These are phyloP conservation scores for Vickermania ingenoplastis DNA, from an alignment of 208 protist genomes.

Conservation along the genomic window DNA sequence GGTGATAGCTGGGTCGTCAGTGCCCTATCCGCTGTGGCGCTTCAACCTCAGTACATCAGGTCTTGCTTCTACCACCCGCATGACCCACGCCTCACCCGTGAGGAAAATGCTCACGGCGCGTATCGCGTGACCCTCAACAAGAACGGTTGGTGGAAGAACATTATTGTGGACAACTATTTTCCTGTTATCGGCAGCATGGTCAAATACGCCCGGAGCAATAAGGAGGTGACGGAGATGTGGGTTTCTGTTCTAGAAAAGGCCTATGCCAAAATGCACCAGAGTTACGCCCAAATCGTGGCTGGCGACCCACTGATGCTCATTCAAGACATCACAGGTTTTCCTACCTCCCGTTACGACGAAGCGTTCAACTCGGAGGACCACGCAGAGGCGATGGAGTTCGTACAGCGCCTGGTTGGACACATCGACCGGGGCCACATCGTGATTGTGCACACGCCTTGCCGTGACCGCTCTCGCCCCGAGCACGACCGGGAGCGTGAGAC, in stretches of 20 bases:
- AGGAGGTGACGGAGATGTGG: slow-evolving; percentile 74
- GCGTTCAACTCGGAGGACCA: slow-evolving; percentile 13
- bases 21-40: slow-evolving; percentile 47
- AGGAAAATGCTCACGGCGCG: slow-evolving; percentile 22
- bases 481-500: slow-evolving; percentile 22
- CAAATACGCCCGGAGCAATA: slow-evolving; percentile 49
- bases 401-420: slow-evolving; percentile 33
- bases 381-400: slow-evolving; percentile 39
- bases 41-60: slow-evolving; percentile 54
- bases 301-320: slow-evolving; percentile 69
- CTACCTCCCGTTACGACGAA: slow-evolving; percentile 62
- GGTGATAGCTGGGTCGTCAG: slow-evolving; percentile 77
- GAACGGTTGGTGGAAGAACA: slow-evolving; percentile 82
- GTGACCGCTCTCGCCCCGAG: slow-evolving; percentile 19
- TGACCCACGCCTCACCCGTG: slow-evolving; percentile 42
- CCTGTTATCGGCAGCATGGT: slow-evolving; percentile 44
- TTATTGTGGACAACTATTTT: slow-evolving; percentile 84
- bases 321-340: slow-evolving; percentile 69
- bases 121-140: slow-evolving; percentile 82
- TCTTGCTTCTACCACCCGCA: slow-evolving; percentile 65
- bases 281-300: slow-evolving; percentile 67
- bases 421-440: slow-evolving; percentile 35
- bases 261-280: slow-evolving; percentile 80
- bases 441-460: slow-evolving; percentile 52
- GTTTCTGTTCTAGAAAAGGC: slow-evolving; percentile 77